phyloP scores from a whole-genome alignment of 2,329 filamentous ascomycete species.

The Thielaviopsis populi region DNA sequence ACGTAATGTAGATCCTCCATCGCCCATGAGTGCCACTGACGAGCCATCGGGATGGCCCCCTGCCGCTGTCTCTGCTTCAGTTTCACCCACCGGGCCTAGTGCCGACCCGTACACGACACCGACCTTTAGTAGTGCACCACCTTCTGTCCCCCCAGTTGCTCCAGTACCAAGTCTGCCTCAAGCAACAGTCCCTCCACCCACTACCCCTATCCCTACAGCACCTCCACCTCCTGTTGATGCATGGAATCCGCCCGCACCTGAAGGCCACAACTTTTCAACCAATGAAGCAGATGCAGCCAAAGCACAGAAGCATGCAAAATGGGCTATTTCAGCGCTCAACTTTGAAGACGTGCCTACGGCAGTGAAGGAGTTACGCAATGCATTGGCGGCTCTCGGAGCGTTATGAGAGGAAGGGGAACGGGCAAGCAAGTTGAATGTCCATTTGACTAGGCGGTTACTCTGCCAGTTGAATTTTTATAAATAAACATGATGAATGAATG shows the following conservation, averaged over 20 bases:
- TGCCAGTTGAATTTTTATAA: no score
- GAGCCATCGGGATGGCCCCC: constrained; percentile 9
- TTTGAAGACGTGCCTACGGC: constrained; percentile 92
- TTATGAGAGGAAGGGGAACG: constrained; percentile 20
- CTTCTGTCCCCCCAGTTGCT: constrained; percentile 14
- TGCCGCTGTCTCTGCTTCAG: constrained; percentile 7
- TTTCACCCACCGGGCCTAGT: constrained; percentile 6
- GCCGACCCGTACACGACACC: background rate
- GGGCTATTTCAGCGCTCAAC: constrained; percentile 90
- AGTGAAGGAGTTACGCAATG: constrained; percentile 65
- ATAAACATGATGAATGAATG: background rate
- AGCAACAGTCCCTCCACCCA: constrained; percentile 17
- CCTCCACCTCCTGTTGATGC: background rate
- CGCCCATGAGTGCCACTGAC: constrained; percentile 22
- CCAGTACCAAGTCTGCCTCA: constrained; percentile 18
- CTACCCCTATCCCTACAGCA: background rate
- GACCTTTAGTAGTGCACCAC: background rate
- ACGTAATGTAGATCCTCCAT: constrained; percentile 20
- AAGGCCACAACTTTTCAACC: constrained; percentile 8
- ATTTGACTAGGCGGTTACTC: background rate
- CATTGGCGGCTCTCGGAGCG: constrained; percentile 55
- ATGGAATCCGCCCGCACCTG: background rate
- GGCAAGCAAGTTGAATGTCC: background rate
- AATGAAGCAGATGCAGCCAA: constrained; percentile 47
- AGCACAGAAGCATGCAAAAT: constrained; percentile 91